Evolutionary conservation across 352 stramenopile species (phyloP).

Genomic region (Blastocystis sp.): DNA sequence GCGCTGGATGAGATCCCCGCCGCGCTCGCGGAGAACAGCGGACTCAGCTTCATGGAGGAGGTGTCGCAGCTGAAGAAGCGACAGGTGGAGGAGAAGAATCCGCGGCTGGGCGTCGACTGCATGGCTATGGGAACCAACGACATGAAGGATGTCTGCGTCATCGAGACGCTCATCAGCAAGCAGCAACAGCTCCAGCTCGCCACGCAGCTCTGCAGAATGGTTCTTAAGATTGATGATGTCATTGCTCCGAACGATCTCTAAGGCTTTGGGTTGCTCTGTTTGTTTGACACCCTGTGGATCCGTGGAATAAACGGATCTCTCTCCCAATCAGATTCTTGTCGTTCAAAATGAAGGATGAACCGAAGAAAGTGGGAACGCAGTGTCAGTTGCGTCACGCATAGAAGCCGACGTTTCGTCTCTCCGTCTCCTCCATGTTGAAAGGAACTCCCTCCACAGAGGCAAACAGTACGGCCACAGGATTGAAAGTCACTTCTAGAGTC

Average conservation of each 20-base stretch:
- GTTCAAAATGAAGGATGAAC: too few species aligned
- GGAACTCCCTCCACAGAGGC: too few species aligned
- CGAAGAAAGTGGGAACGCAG: too few species aligned
- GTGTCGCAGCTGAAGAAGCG: slow-evolving; percentile 87
- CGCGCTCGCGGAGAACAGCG: slow-evolving; percentile 94
- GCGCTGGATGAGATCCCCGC: slow-evolving; percentile 97
- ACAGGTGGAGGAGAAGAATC: slow-evolving; percentile 83
- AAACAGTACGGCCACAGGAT: too few species aligned
- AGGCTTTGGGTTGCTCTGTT: slow-evolving; percentile 51
- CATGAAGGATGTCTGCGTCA: slow-evolving; percentile 95
- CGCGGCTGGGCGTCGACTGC: slow-evolving; percentile 87
- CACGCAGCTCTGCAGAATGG: slow-evolving; percentile 98
- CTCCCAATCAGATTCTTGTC: too few species aligned
- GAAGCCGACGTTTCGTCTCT: too few species aligned
- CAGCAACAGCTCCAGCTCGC: slow-evolving; percentile 96
- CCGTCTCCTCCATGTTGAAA: too few species aligned
- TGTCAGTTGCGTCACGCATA: too few species aligned
- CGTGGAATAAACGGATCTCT: too few species aligned
- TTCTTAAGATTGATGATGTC: slow-evolving; percentile 99
- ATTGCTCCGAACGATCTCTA: slow-evolving; percentile 66
- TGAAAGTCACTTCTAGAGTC: too few species aligned
- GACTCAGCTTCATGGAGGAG: slow-evolving; percentile 89
- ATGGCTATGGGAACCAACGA: slow-evolving; percentile 80
- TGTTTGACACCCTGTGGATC: too few species aligned
- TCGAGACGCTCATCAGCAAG: slow-evolving; percentile 98